Evolutionary conservation across 2,329 filamentous ascomycete species (phyloP), one percentile per base, ranked within the genome.

Genomic region (Hymenoscyphus fraxineus): DNA sequence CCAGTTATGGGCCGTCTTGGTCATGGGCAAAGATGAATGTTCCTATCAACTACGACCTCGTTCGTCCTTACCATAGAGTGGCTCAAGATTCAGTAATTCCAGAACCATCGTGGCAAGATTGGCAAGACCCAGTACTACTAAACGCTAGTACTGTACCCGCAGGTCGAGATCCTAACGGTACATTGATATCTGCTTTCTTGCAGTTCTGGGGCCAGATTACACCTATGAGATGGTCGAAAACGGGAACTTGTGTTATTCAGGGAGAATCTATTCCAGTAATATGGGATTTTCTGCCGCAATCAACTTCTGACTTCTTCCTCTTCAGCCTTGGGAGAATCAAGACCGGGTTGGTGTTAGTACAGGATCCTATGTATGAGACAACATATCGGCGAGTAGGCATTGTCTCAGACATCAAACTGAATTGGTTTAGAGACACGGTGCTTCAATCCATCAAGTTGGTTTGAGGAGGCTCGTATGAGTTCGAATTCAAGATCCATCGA

Each of bases 261-360:
- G 59, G 54, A 31, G 22, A 51, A 9, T 58, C 47, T 6, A 12
- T 64, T 39, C n/a, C 7, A 3, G 51, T 64, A 3, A 61, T 31
- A 27, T 64, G 62, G 59, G 62, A 64, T 39, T 61, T 47, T n/a
- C 16, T 64, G 12, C 62, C 62, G 6, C 62, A 64, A 22, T 51
- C 58, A 16, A 19, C 19, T 16, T 35, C 62, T 1, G 38, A 39
- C 15, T 35, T 57, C 16, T 61, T 19, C 27, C 31, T 64, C 31
- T 59, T 64, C 10, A 61, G 54, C 41, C 59, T 64, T 15, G 63
- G 63, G 16, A 38, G 19, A 39, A 60, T 40, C 13, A 16, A 3
- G 9, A 32, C 47, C 39, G 60, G 60, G 15, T 19, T 65, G 10
- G 64, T 60, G 16, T 47, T 62, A 31, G 35, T 57, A 3, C 16